Evolutionary conservation across 2,329 filamentous ascomycete genomes (phyloP).

Genomic region (Stemphylium vesicarium): DNA sequence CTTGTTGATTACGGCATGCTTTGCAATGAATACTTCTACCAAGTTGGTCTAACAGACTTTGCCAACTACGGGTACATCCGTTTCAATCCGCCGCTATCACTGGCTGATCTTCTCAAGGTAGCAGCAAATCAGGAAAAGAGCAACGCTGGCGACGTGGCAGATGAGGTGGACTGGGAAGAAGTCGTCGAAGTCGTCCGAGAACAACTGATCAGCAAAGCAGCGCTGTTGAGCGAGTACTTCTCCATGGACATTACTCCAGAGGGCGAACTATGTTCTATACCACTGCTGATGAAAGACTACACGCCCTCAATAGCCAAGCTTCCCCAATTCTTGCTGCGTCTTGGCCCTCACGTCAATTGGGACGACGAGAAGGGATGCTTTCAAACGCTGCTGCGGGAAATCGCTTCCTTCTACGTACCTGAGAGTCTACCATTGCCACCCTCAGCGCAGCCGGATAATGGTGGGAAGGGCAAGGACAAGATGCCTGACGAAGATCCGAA

Average conservation of each 20-base stretch:
- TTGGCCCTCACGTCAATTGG: constrained; percentile 92
- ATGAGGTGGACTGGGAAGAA: constrained; percentile 69
- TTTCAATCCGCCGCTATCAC: constrained; percentile 75
- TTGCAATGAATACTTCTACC: constrained; percentile 90
- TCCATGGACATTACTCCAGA: constrained; percentile 79
- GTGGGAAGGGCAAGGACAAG: constrained; percentile 38
- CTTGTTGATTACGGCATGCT: constrained; percentile 91
- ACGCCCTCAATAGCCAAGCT: constrained; percentile 84
- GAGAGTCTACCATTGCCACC: constrained; percentile 72
- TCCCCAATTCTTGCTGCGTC: constrained; percentile 82
- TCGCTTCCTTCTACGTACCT: constrained; percentile 89
- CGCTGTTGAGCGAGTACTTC: constrained; percentile 95
- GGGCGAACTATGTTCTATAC: constrained; percentile 79
- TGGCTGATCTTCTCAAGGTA: constrained; percentile 73
- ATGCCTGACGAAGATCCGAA: constrained; percentile 47
- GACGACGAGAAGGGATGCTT: constrained; percentile 84
- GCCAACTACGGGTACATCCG: constrained; percentile 88
- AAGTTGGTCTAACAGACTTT: constrained; percentile 92
- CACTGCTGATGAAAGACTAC: constrained; percentile 87
- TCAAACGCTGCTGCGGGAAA: constrained; percentile 79
- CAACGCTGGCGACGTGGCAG: constrained; percentile 45
- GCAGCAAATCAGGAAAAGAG: constrained; percentile 74
- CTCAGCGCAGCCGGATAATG: constrained; percentile 48
- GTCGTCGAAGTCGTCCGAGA: constrained; percentile 70
- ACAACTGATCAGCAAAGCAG: constrained; percentile 75